Percentiles rank a stretch among this genome's conserved stretches.
Conservation (phyloP, 352 stramenopile genomes). For the Thraustochytrium striatum region DNA sequence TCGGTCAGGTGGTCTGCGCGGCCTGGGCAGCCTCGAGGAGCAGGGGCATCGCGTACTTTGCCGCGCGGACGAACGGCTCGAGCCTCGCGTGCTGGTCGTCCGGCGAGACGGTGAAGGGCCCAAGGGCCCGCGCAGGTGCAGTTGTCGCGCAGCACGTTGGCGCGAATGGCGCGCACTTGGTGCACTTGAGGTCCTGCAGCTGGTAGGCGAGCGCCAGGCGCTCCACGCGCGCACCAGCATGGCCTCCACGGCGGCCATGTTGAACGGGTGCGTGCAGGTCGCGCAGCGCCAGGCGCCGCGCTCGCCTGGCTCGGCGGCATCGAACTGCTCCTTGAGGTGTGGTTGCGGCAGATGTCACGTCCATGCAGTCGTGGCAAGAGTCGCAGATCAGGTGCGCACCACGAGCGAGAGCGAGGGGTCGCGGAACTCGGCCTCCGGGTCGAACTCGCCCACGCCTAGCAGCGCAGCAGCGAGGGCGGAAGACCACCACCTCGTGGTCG, state of each 20-base stretch:
- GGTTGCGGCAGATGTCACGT: slow-evolving; percentile 93
- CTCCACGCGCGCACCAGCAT: slow-evolving; percentile 50
- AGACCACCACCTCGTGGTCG: slow-evolving; percentile 64
- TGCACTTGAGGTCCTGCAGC: slow-evolving; percentile 67
- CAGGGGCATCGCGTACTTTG: no score
- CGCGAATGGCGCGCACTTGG: slow-evolving; percentile 68
- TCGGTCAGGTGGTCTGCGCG: no score
- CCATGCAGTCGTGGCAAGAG: slow-evolving; percentile 87
- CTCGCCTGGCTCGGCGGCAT: background rate
- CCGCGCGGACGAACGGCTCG: no score
- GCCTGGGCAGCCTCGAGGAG: no score
- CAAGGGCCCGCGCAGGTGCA: slow-evolving; percentile 72
- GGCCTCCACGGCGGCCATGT: slow-evolving; percentile 51
- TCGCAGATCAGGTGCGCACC: slow-evolving; percentile 92
- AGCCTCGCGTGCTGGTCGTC: background rate
- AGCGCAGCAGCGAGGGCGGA: slow-evolving; percentile 62
- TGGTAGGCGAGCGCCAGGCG: slow-evolving; percentile 46
- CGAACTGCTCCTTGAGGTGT: slow-evolving; percentile 65
- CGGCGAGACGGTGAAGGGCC: slow-evolving; percentile 6
- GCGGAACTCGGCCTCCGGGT: slow-evolving; percentile 72
- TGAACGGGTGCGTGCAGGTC: slow-evolving; percentile 48
- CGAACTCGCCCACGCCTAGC: slow-evolving; percentile 76
- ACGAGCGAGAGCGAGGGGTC: slow-evolving; percentile 91
- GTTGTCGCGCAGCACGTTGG: slow-evolving; percentile 70
- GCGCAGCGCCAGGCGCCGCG: slow-evolving; percentile 15